These are phyloP conservation scores for Mucor plumbeus DNA, from an alignment of 371 early-diverging fungal species.

Conservation along the genomic window DNA sequence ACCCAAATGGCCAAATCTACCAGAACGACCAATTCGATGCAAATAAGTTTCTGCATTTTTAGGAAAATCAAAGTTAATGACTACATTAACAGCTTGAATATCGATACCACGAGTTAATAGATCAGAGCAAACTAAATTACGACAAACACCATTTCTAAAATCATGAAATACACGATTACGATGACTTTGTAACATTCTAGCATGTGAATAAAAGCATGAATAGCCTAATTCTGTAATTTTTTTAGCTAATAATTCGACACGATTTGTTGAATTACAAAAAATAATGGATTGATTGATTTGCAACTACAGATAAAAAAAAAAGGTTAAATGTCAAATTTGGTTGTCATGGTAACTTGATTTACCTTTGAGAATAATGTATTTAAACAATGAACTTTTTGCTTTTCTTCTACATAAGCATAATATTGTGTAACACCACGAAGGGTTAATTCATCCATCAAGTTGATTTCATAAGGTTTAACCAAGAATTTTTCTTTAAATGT, in stretches of 20 bases:
- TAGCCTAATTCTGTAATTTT: conserved; percentile 98
- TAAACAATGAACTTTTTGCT: conserved; percentile 96
- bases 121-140: conserved; percentile 97
- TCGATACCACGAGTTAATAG: conserved; percentile 98
- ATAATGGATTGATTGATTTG: conserved; percentile 99
- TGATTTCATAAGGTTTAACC: conserved; percentile 94
- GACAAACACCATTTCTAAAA: conserved; percentile 94
- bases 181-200: conserved; percentile 96
- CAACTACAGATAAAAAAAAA: conserved; percentile 48
- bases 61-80: conserved; percentile 99
- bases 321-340: neutral
- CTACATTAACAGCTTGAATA: conserved; percentile 98
- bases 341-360: neutral
- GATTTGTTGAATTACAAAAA: conserved; percentile 97
- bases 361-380: conserved; percentile 95
- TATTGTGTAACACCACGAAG: conserved; percentile 97
- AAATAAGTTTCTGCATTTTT: conserved; percentile 98
- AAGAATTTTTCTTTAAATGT: conserved; percentile 93
- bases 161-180: conserved; percentile 98
- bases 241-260: conserved; percentile 95
- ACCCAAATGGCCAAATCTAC: conserved; percentile 97
- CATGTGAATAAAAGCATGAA: conserved; percentile 97
- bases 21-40: conserved; percentile 97
- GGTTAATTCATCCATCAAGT: conserved; percentile 98
- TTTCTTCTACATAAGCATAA: conserved; percentile 97